Conservation (phyloP, 75 land plant species). For the Sequoia sempervirens region DNA sequence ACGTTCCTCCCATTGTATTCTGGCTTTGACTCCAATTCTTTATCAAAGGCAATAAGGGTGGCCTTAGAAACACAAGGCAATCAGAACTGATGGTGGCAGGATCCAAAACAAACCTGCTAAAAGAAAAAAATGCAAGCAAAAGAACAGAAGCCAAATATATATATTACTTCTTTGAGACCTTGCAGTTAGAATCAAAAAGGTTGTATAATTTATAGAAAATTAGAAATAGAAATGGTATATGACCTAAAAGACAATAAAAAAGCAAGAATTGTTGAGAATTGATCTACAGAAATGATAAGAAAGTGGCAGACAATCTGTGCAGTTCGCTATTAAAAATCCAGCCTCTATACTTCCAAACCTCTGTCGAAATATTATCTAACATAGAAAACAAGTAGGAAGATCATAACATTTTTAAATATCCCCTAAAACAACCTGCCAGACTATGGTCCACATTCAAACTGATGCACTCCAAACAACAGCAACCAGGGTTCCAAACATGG, state of each 20-base stretch:
- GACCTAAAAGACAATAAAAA: background rate
- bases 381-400: background rate
- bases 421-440: background rate
- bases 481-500: background rate
- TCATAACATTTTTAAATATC: background rate
- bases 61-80: background rate
- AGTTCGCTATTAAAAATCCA: background rate
- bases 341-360: background rate
- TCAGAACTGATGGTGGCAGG: background rate
- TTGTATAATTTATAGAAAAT: background rate
- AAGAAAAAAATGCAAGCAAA: background rate
- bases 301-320: background rate
- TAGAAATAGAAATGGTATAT: background rate
- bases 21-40: background rate
- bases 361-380: background rate
- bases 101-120: background rate
- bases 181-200: background rate
- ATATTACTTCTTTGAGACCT: background rate
- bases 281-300: background rate
- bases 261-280: background rate
- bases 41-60: background rate
- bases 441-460: background rate
- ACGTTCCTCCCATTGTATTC: conserved; percentile 2
- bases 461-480: background rate
- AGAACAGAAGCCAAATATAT: background rate